phyloP scores from a whole-genome alignment of 2,329 filamentous ascomycete genomes.

The Xylaria sp. region DNA sequence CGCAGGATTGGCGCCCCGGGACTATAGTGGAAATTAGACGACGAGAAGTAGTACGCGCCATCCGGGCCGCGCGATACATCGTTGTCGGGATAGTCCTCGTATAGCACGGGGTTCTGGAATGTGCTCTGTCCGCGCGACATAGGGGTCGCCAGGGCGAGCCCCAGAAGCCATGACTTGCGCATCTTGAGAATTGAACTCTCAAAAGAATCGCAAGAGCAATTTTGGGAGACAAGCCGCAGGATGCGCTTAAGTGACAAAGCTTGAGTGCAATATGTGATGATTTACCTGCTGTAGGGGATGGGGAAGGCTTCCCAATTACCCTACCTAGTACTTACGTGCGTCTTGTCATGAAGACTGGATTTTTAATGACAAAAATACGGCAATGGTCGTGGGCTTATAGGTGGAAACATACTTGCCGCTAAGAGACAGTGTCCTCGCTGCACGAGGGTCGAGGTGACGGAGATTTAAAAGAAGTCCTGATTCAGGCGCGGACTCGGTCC shows the following conservation, averaged over 20 bases:
- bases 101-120: background rate
- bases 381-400: background rate
- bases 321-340: background rate
- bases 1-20: background rate
- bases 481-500: background rate
- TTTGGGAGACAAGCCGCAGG: background rate
- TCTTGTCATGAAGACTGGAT: background rate
- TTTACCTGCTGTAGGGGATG: background rate
- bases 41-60: background rate
- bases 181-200: background rate
- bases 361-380: background rate
- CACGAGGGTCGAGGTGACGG: background rate
- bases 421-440: too few relatives aligned
- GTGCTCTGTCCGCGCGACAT: background rate
- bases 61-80: background rate
- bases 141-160: background rate
- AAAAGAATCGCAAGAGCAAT: background rate
- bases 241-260: background rate
- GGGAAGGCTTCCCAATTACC: background rate
- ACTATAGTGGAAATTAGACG: background rate
- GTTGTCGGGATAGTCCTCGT: background rate
- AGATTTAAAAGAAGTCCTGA: background rate
- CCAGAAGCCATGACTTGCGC: background rate
- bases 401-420: background rate
- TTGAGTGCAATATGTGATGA: background rate